Percentiles rank a stretch among this genome's conserved stretches.
These are phyloP conservation scores for Angomonas deanei DNA, from an alignment of 208 protist genomes.

Conservation along the genomic window DNA sequence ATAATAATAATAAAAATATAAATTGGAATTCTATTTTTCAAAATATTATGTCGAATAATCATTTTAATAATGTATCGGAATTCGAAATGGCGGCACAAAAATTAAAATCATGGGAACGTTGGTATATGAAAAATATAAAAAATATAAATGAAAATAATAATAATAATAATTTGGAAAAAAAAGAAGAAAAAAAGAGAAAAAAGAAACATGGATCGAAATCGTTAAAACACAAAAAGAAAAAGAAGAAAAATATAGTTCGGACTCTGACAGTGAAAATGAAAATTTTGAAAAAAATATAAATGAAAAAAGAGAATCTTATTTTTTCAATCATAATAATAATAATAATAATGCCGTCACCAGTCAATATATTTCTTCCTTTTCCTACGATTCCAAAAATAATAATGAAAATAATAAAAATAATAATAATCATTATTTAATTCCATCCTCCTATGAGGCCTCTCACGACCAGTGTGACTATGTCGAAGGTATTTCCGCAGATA, in stretches of 20 bases:
- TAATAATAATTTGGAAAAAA: neutral
- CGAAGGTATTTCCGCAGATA: neutral
- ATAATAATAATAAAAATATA: conserved; percentile 2
- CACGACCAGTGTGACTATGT: neutral
- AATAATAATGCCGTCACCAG: neutral
- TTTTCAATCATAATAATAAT: neutral
- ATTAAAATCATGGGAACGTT: neutral
- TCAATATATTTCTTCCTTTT: neutral
- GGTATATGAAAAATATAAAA: neutral
- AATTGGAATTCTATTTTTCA: no score
- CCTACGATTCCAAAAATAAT: neutral
- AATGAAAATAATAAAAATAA: conserved; percentile 5
- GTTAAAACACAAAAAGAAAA: no score
- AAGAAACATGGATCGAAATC: neutral
- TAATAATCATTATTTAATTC: neutral
- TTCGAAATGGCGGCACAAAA: neutral
- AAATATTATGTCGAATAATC: no score
- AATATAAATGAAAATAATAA: neutral
- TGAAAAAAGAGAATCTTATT: neutral
- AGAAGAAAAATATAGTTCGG: no score
- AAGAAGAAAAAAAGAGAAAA: neutral
- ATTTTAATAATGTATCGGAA: neutral
- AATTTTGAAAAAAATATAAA: neutral
- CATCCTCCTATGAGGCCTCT: neutral
- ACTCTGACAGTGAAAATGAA: no score